Conservation (phyloP, 192 early-diverging fungal species). For the Paraglomus brasilianum region DNA sequence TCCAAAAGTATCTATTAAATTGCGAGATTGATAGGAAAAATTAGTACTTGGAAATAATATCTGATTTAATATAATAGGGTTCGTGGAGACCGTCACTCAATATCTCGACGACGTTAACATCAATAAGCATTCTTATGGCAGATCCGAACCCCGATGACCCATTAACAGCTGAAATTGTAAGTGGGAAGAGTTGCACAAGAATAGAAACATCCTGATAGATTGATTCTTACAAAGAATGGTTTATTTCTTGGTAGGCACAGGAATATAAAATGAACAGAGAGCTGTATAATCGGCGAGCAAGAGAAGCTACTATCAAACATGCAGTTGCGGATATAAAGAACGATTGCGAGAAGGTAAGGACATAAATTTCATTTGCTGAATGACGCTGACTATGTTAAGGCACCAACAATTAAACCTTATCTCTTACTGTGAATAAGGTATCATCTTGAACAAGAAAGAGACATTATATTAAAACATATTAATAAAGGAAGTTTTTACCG, state of each 20-base stretch:
- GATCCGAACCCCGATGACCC: conserved; percentile 77
- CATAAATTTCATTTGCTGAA: too few species aligned
- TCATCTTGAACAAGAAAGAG: too few species aligned
- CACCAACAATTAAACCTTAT: too few species aligned
- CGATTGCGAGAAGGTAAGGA: conserved; percentile 14
- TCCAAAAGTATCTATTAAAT: conserved; percentile 36
- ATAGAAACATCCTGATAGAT: background rate
- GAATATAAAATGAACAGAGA: conserved; percentile 50
- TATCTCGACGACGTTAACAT: conserved; percentile 57
- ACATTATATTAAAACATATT: too few species aligned
- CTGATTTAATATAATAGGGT: conserved; percentile 36
- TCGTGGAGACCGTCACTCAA: conserved; percentile 71
- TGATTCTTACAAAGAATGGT: background rate
- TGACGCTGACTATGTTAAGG: too few species aligned
- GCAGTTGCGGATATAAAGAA: background rate
- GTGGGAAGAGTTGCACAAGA: background rate
- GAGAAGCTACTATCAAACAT: conserved; percentile 33
- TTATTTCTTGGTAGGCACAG: conserved; percentile 42
- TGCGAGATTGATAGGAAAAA: conserved; percentile 15
- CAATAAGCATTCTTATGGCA: conserved; percentile 56
- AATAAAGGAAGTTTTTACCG: too few species aligned
- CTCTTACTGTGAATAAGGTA: too few species aligned
- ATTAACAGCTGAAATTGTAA: conserved; percentile 66
- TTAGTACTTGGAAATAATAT: background rate
- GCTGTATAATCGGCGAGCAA: conserved; percentile 48